Evolutionary conservation across 257 asterid species (phyloP), one percentile per base, ranked within the genome.

Genomic region (Solanum sejunctum): DNA sequence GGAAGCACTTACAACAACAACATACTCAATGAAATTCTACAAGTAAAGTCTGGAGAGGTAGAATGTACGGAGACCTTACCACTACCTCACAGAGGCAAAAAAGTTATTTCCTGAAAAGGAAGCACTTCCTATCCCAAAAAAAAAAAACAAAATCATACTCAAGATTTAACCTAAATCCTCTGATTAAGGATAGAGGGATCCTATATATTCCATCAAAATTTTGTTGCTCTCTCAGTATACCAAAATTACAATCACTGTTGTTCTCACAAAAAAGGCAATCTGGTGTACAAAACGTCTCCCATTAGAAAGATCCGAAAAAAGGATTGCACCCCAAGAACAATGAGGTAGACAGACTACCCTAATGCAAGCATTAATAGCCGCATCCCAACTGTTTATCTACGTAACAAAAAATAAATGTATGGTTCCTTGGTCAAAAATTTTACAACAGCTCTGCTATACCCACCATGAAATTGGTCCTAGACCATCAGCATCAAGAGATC

Each of bases 401-500:
- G 45, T n/a, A 72, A 43, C 20, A 72, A 45, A 45, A 41, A 45
- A 41, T 7, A 71, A 20, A 0, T 41, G 15, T 45, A 72, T 43
- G n/a, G 20, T 71, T 20, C 10, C 52, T 20, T 18, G 1, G 39
- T 72, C 57, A 72, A 66, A 73, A 58, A 73, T 8, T 49, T 11
- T 51, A 23, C 63, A 8, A 20, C n/a, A 52, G 16, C 52, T 52
- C 49, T 9, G 83, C 83, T 78, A 86, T 70, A 85, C 87, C 99
- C 99, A 95, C 98, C 99, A 95, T 71, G 97, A 89, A 85, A 91
- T 56, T 10, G 93, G 95, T 20, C 99, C 98, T 87, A 95, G 88
- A 72, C 99, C 98, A 86, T 94, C 98, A 54, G 90, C 89, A 88
- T 95, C 95, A 81, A 94, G 89, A 57, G 97, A 88, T 41, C 95